phyloP scores from a whole-genome alignment of 306 rosid genomes.

The Cyclanthera cordifolia region DNA sequence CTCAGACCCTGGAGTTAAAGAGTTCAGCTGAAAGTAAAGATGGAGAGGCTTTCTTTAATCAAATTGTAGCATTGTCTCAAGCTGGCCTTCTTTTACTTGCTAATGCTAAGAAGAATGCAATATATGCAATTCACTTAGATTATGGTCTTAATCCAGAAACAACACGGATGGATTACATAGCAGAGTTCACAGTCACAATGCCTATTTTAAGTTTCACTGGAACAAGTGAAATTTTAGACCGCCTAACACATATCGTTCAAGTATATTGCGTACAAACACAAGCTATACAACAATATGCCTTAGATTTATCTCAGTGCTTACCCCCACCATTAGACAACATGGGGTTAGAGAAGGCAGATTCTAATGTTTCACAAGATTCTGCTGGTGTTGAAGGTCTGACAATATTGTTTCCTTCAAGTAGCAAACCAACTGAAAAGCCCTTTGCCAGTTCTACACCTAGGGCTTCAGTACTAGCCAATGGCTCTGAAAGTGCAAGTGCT shows the following conservation, averaged over 20 bases:
- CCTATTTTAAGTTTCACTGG: constrained; percentile 97
- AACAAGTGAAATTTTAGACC: constrained; percentile 67
- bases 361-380: constrained; percentile 47
- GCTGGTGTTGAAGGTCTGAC: constrained; percentile 46
- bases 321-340: constrained; percentile 71
- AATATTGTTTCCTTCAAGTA: constrained; percentile 34
- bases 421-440: constrained; percentile 41
- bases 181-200: constrained; percentile 91
- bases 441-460: constrained; percentile 39
- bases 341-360: constrained; percentile 63
- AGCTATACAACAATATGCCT: constrained; percentile 97
- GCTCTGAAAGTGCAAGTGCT: constrained; percentile 36
- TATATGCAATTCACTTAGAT: constrained; percentile 83
- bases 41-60: constrained; percentile 90
- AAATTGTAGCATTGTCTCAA: constrained; percentile 73
- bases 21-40: constrained; percentile 64
- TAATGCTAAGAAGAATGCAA: constrained; percentile 98
- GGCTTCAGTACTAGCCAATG: constrained; percentile 34
- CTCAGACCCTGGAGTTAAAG: constrained; percentile 72
- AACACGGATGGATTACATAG: constrained; percentile 81
- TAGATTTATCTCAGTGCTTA: constrained; percentile 87
- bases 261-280: constrained; percentile 97
- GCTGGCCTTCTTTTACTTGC: constrained; percentile 96
- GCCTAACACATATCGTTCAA: constrained; percentile 71
- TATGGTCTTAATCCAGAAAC: constrained; percentile 75